Conservation (phyloP, 306 rosid species). For the Benincasa hispida region DNA sequence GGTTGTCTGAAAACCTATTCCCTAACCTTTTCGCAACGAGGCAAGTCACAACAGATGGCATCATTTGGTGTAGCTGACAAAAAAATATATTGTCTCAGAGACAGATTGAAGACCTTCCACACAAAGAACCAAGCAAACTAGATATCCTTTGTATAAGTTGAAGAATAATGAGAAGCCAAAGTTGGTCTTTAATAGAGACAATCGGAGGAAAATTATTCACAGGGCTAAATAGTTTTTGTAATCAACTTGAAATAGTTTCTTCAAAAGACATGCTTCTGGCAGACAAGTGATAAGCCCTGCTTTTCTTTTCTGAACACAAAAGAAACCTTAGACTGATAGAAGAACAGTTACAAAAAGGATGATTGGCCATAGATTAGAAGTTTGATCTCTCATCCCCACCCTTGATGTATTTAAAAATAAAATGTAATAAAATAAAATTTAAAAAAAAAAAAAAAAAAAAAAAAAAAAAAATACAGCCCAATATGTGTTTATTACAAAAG, state of each 20-base stretch:
- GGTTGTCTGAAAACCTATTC: constrained; percentile 61
- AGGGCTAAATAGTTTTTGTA: background rate
- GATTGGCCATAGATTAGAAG: too few species aligned
- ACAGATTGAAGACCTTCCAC: constrained; percentile 1
- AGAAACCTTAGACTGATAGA: background rate
- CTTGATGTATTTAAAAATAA: too few species aligned
- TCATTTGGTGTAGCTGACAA: constrained; percentile 78
- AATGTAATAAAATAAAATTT: too few species aligned
- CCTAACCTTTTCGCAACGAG: constrained; percentile 71
- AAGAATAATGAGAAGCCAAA: background rate
- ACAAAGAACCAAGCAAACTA: background rate
- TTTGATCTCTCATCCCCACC: too few species aligned
- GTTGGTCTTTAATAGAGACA: background rate
- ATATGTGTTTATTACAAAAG: background rate
- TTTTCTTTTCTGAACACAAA: too few species aligned
- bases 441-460: too few species aligned
- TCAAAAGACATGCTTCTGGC: background rate
- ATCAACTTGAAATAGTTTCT: background rate
- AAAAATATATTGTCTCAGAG: background rate
- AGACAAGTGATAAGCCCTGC: background rate
- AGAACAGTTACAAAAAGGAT: background rate
- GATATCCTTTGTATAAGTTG: background rate
- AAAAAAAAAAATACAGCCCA: background rate
- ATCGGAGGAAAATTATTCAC: background rate
- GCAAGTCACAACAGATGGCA: constrained; percentile 90